Evolutionary conservation across 345 rosid species (phyloP), one percentile per base, ranked within the genome.

Genomic region (Syzygium jambos): DNA sequence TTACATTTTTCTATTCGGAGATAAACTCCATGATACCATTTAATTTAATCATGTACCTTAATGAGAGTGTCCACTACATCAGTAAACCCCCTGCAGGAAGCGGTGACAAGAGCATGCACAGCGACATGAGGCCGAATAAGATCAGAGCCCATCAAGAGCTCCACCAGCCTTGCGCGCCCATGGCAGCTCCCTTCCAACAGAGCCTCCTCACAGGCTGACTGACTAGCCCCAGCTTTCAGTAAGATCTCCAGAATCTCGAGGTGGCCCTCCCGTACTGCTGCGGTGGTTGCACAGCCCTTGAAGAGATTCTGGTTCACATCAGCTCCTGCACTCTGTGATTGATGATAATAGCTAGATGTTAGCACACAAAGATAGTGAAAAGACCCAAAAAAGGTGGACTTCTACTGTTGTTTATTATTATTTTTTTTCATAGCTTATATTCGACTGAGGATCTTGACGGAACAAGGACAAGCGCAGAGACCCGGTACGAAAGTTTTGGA

Each of bases 191-290:
- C 96, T 87, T 93, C 99, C 85, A 95, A 89, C 85, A 98, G 85
- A 87, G 98, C 98, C 91, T 98, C 99, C 93, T 98, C 99, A 88
- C 99, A 98, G 86, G 99, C 96, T 9, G 94, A 95, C 92, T 95
- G 99, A 87, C 94, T 94, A 83, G 98, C 97, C 46, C 99, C 99
- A 1, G 99, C 96, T 90, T 95, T 95, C 38, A 98, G 92, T 90
- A 98, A 92, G 91, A 96, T 94, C 91, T 96, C 95, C 91, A 98
- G 90, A 86, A 98, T 95, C 93, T 95, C 94, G 25, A 92, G 92
- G 87, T 91, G 95, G 91, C 96, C 96, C 93, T 95, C 99, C 92
- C 99, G 94, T 84, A 94, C 98, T 51, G 99, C 98, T 78, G 95
- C 96, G 85, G 99, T 95, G 30, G 97, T 95, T 55, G 99, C 98